Evolutionary conservation across 805 yeast genomes (phyloP), one percentile per base, ranked within the genome.

Genomic region (Spencermartinsiella europaea): DNA sequence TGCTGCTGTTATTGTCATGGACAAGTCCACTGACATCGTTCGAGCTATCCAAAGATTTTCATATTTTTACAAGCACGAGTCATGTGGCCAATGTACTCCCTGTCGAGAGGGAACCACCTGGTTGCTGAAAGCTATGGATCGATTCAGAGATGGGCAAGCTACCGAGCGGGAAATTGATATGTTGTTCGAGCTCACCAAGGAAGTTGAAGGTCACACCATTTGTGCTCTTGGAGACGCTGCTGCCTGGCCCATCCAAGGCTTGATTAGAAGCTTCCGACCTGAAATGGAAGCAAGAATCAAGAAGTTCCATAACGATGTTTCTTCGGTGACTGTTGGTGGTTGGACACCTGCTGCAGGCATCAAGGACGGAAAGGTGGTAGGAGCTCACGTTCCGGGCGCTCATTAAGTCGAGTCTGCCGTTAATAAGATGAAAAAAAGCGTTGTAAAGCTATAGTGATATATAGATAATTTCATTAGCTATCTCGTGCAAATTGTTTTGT

Each of bases 51-150:
- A 87, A 69, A 77, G 95, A 67, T 78, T 87, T 61, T 68, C 91
- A 38, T 80, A 85, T 38, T 87, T 87, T 67, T 87, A 85, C 73
- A 85, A 83, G 72, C 95, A 87, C 70, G 95, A 87, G 74, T 83
- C 93, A 5, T 87, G 95, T 71, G 95, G 95, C 49, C 95, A 87
- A 71, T 87, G 95, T 73, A 87, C 95, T 3, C 95, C 95, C 49
- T 87, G 95, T 71, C 80, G 96, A 66, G 95, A 87, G 70, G 96
- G 96, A 48, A 86, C 95, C 38, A 83, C 95, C 17, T 87, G 91
- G 84, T 72, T 87, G 58, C 72, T 75, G 50, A 83, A 79, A 69
- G 81, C 85, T 79, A 87, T 87, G 95, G 83, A 82, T 63, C 77
- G 95, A 63, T 77, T 87, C 65, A 77, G 72, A 52, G 68, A 69